Percentiles rank a stretch among this genome's conserved stretches.
Evolutionary conservation across 257 asterid species (phyloP).

Genomic region (Solanum corneliomulleri): DNA sequence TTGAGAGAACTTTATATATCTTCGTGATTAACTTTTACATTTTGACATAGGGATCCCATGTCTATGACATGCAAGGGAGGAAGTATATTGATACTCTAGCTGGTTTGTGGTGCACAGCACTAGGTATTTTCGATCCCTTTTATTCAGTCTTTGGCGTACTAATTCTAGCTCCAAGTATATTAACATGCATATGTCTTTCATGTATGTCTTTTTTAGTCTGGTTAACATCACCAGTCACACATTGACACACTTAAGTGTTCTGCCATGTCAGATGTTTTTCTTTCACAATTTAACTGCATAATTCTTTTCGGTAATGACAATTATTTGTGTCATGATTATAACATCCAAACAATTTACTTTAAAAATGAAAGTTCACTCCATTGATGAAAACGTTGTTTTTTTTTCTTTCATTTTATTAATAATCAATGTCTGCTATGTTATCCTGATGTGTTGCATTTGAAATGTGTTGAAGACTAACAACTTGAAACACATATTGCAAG

Average conservation of each 20-base stretch:
- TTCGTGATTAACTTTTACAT: neutral
- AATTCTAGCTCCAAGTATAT: neutral
- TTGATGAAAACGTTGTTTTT: neutral
- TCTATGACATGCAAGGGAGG: conserved; percentile 63
- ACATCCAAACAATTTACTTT: neutral
- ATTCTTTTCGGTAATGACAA: neutral
- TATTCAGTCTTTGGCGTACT: neutral
- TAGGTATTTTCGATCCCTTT: conserved; percentile 30
- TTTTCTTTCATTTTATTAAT: neutral
- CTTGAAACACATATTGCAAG: neutral
- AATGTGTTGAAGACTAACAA: neutral
- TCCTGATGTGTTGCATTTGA: neutral
- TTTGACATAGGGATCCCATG: conserved; percentile 61
- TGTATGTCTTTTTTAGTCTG: neutral
- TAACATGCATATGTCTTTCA: neutral
- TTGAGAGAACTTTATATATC: neutral
- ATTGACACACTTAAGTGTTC: neutral
- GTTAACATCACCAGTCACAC: neutral
- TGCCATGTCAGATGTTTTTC: neutral
- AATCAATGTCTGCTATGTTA: neutral
- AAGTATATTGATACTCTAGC: conserved; percentile 89
- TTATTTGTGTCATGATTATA: neutral
- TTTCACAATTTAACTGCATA: neutral
- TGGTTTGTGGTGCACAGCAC: conserved; percentile 94
- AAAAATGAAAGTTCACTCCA: neutral